Evolutionary conservation across 306 rosid genomes (phyloP).

Genomic region (Cotoneaster glaucophyllus): DNA sequence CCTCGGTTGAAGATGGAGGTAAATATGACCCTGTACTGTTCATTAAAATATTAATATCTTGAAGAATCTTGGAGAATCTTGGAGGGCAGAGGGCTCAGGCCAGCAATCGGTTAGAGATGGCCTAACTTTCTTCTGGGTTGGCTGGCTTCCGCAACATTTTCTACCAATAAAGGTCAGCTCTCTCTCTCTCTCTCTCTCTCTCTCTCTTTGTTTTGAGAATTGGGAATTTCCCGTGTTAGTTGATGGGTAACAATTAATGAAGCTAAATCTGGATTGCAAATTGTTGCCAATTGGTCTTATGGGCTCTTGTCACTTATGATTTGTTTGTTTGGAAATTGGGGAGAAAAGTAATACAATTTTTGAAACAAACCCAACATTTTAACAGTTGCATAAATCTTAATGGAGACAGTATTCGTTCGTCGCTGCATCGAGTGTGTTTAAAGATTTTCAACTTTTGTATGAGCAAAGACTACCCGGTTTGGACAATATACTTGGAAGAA

Average conservation of each 20-base stretch:
- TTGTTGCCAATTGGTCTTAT: not conserved
- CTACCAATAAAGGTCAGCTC: not conserved
- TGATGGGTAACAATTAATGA: not conserved
- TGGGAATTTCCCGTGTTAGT: not conserved
- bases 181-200: not conserved
- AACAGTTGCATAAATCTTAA: not conserved
- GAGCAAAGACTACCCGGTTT: not conserved
- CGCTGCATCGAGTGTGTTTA: not conserved
- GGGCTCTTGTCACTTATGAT: not conserved
- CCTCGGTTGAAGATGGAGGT: too few relatives aligned
- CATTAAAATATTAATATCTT: too few relatives aligned
- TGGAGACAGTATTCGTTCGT: not conserved
- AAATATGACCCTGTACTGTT: too few relatives aligned
- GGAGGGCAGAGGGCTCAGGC: too few relatives aligned
- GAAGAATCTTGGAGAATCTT: too few relatives aligned
- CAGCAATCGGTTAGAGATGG: too few relatives aligned
- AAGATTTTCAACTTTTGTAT: not conserved
- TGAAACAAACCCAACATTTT: not conserved
- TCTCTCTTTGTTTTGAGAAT: not conserved
- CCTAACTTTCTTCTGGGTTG: not conserved
- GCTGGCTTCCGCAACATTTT: not conserved
- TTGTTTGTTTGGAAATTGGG: not conserved
- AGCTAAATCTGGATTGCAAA: not conserved
- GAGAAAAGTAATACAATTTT: not conserved
- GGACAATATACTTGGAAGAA: not conserved